Percentiles rank a stretch among this genome's conserved stretches.
phyloP scores from a whole-genome alignment of 805 yeast species.

The Starmera amethionina region DNA sequence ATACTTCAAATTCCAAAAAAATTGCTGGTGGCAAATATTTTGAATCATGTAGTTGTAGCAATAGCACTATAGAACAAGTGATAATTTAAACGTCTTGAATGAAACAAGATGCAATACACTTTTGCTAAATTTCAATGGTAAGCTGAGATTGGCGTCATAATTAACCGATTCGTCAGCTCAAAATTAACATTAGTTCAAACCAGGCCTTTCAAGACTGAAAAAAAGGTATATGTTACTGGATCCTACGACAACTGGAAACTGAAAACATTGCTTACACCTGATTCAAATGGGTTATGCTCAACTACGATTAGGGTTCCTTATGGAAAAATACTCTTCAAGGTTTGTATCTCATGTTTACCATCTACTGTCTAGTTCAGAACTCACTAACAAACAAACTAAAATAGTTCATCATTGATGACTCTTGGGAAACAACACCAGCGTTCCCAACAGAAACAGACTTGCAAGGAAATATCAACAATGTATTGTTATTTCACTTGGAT shows the following conservation, averaged over 20 bases:
- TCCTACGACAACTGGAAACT: constrained; percentile 48
- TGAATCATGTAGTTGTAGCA: too few species aligned
- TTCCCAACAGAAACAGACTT: constrained; percentile 31
- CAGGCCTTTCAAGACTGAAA: constrained; percentile 22
- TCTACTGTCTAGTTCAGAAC: neutral
- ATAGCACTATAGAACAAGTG: too few species aligned
- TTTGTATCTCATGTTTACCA: neutral
- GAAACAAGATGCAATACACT: too few species aligned
- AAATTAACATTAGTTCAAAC: neutral
- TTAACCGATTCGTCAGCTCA: too few species aligned
- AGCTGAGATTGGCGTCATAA: too few species aligned
- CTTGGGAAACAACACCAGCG: constrained; percentile 34
- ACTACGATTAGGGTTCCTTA: constrained; percentile 33
- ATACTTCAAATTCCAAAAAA: too few species aligned
- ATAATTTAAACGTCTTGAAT: too few species aligned
- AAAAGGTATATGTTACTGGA: constrained; percentile 50
- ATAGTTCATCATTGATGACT: constrained; percentile 46
- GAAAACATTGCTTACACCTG: constrained; percentile 30
- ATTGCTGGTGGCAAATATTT: too few species aligned
- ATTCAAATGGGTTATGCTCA: constrained; percentile 29
- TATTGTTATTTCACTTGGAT: constrained; percentile 13
- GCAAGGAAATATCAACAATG: constrained; percentile 40
- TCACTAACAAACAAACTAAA: neutral
- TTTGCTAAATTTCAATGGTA: too few species aligned
- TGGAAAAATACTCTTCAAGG: constrained; percentile 35